phyloP scores from a whole-genome alignment of 495 filamentous ascomycete species.

The Penicillium silybi region DNA sequence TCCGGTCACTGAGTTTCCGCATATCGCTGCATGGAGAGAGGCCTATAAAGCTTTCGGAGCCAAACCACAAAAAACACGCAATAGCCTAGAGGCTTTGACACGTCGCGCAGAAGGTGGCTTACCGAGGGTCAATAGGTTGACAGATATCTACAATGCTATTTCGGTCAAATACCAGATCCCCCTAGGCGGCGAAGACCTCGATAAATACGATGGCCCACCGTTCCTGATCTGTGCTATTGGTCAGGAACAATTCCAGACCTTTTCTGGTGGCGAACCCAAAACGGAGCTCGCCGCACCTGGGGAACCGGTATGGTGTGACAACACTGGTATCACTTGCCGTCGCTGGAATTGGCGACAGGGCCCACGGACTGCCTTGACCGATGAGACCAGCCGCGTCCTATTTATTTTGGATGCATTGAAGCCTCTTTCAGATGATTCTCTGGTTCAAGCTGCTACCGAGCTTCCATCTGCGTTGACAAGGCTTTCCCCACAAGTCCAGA shows the following conservation, averaged over 20 bases:
- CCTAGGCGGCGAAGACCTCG: conserved; percentile 30
- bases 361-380: conserved; percentile 25
- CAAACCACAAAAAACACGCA: conserved; percentile 23
- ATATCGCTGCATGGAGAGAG: conserved; percentile 24
- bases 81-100: conserved; percentile 28
- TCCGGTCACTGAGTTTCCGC: conserved; percentile 16
- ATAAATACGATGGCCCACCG: conserved; percentile 29
- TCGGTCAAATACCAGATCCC: conserved; percentile 35
- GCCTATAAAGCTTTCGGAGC: conserved; percentile 23
- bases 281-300: conserved; percentile 19
- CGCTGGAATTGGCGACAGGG: conserved; percentile 33
- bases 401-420: conserved; percentile 26
- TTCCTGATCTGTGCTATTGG: conserved; percentile 26
- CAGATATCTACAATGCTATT: conserved; percentile 36
- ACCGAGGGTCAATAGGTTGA: conserved; percentile 30
- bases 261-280: conserved; percentile 21
- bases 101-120: conserved; percentile 29
- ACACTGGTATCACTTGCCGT: conserved; percentile 28
- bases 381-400: conserved; percentile 23
- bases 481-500: conserved; percentile 9
- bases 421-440: conserved; percentile 7
- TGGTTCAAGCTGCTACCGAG: conserved; percentile 14
- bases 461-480: conserved; percentile 6
- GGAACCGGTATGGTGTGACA: conserved; percentile 32
- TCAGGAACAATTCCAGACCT: conserved; percentile 21